A percentile compares a stretch with the other conserved stretches of the same genome.
These are phyloP conservation scores for Pseudogymnoascus sp. DNA, from an alignment of 2,329 filamentous ascomycete species.

Conservation along the genomic window DNA sequence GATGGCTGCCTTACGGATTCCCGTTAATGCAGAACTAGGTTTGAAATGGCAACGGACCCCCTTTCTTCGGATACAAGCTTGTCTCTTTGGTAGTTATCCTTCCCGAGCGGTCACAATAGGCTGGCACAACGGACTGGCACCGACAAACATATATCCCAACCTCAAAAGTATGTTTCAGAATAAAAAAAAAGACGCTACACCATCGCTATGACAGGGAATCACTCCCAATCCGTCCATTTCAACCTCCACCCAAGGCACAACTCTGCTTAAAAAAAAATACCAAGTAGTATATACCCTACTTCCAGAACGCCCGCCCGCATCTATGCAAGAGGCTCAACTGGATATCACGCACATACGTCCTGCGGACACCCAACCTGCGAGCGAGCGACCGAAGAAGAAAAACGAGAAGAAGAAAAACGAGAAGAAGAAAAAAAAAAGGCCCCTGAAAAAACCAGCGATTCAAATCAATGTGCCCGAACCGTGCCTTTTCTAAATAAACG, in stretches of 20 bases:
- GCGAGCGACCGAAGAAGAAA: neutral
- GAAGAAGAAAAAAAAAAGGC: neutral
- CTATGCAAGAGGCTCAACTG: slow-evolving; percentile 9
- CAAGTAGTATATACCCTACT: slow-evolving; percentile 4
- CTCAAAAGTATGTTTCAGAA: neutral
- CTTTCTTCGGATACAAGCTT: neutral
- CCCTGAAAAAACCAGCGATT: neutral
- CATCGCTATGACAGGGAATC: neutral
- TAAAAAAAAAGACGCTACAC: neutral
- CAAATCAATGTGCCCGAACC: neutral
- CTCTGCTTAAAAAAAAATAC: neutral
- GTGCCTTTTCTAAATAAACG: slow-evolving; percentile 5
- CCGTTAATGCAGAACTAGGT: too few species aligned
- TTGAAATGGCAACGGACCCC: too few species aligned
- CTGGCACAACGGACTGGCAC: neutral
- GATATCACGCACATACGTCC: slow-evolving; percentile 2
- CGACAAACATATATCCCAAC: neutral
- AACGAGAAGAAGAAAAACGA: neutral
- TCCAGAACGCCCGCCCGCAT: slow-evolving; percentile 6
- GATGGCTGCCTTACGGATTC: too few species aligned
- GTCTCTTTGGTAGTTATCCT: neutral
- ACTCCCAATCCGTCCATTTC: neutral
- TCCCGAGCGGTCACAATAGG: neutral
- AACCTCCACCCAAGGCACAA: neutral
- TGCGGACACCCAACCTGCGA: slow-evolving; percentile 4